Conservation (phyloP, 306 rosid genomes). For the Abrus precatorius region DNA sequence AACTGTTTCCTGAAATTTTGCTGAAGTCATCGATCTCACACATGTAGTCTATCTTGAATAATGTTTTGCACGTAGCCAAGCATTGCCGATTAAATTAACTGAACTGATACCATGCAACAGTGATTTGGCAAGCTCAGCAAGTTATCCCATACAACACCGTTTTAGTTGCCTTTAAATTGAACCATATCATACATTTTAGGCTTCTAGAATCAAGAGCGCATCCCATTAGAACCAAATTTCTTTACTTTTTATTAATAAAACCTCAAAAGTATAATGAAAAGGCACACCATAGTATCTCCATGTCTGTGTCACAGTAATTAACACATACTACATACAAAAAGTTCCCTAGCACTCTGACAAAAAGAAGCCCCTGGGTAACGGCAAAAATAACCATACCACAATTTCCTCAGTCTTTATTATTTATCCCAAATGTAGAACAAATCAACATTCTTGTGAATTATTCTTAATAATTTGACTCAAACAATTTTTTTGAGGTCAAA, state of each 20-base stretch:
- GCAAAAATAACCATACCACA: not conserved
- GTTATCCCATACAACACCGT: not conserved
- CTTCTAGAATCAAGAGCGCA: slow-evolving; percentile 4
- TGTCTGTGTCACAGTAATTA: not conserved
- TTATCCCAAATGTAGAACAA: not conserved
- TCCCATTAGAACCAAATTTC: not conserved
- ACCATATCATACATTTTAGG: not conserved
- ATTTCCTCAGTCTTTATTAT: not conserved
- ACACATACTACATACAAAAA: slow-evolving; percentile 1
- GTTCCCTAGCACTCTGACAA: not conserved
- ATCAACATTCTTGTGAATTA: not conserved
- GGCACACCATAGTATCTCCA: not conserved
- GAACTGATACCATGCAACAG: slow-evolving; percentile 1
- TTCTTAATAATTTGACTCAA: not conserved
- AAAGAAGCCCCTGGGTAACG: not conserved
- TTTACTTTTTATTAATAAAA: not conserved
- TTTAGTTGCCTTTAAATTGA: slow-evolving; percentile 20
- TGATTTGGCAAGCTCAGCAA: not conserved
- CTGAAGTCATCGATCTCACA: not conserved
- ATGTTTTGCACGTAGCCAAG: not conserved
- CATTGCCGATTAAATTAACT: not conserved
- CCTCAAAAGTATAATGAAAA: not conserved
- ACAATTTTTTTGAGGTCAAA: slow-evolving; percentile 16
- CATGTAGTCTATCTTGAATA: not conserved
- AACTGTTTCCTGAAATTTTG: slow-evolving; percentile 13